Percentiles rank a stretch among this genome's conserved stretches.
These are phyloP conservation scores for Pseudonectria buxi DNA, from an alignment of 2,329 filamentous ascomycete genomes.

Conservation along the genomic window DNA sequence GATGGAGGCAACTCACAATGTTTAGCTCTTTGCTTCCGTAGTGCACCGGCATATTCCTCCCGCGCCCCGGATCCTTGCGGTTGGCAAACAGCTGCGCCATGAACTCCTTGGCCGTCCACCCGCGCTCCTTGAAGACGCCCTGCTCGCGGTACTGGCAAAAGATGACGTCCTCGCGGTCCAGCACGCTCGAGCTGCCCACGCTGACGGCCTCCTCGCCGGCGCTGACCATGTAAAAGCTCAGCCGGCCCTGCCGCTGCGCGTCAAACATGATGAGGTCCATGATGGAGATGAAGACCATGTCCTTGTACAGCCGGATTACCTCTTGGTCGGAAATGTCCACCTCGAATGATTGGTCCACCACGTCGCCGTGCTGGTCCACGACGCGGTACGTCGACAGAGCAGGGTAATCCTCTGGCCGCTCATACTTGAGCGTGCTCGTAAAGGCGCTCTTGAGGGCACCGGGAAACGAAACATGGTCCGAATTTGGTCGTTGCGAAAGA, in stretches of 20 bases:
- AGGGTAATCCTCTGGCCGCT: conserved; percentile 61
- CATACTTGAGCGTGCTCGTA: conserved; percentile 71
- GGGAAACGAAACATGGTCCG: conserved; percentile 65
- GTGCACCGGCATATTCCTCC: conserved; percentile 96
- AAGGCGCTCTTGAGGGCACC: conserved; percentile 95
- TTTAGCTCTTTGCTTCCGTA: conserved; percentile 81
- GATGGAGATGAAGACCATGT: conserved; percentile 65
- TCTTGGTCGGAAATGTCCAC: conserved; percentile 62
- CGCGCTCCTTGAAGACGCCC: conserved; percentile 83
- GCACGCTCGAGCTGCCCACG: conserved; percentile 77
- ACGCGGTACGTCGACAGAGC: conserved; percentile 88
- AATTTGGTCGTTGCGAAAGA: conserved; percentile 50
- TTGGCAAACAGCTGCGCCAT: conserved; percentile 96
- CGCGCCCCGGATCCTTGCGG: conserved; percentile 67
- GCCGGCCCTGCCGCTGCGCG: conserved; percentile 85
- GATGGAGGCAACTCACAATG: conserved; percentile 51
- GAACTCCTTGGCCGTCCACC: conserved; percentile 80
- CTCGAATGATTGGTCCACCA: conserved; percentile 67
- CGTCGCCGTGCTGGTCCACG: conserved; percentile 78
- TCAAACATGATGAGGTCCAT: conserved; percentile 99
- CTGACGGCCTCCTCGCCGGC: conserved; percentile 92
- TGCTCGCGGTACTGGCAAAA: conserved; percentile 95
- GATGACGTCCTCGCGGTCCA: conserved; percentile 79
- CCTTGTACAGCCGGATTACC: conserved; percentile 53
- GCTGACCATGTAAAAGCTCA: conserved; percentile 97